These are phyloP conservation scores for Paramecium sexaurelia DNA, from an alignment of 73 alveolate genomes.

Conservation along the genomic window DNA sequence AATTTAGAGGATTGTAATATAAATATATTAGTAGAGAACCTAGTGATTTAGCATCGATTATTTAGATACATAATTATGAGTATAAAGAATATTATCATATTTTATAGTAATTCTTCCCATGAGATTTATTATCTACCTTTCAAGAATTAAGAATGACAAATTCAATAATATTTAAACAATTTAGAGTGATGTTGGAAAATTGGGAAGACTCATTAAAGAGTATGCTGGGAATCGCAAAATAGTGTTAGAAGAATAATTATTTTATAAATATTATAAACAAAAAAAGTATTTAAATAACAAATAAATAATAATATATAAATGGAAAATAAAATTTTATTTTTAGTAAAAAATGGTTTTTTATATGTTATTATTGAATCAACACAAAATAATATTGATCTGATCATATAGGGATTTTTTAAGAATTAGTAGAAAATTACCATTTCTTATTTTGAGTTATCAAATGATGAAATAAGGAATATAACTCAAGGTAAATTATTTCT, in stretches of 20 bases:
- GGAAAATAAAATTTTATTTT: background rate
- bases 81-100: background rate
- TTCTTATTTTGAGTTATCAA: background rate
- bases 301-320: background rate
- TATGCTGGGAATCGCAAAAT: conserved; percentile 55
- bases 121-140: conserved; percentile 56
- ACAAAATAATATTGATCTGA: background rate
- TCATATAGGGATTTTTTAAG: background rate
- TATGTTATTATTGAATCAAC: background rate
- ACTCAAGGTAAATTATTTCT: background rate
- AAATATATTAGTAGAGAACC: conserved; percentile 69
- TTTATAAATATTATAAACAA: background rate
- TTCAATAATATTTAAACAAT: conserved; percentile 63
- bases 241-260: conserved; percentile 16
- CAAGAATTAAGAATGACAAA: conserved; percentile 68
- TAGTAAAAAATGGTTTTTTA: background rate
- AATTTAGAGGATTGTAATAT: conserved; percentile 69
- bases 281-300: background rate
- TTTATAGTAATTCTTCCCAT: conserved; percentile 50
- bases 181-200: conserved; percentile 60
- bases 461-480: background rate
- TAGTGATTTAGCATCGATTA: conserved; percentile 64
- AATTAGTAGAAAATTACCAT: background rate
- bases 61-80: conserved; percentile 68
- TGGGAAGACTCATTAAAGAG: conserved; percentile 65